Evolutionary conservation across 129 eudicot species (phyloP).

Genomic region (Lactuca sativa): DNA sequence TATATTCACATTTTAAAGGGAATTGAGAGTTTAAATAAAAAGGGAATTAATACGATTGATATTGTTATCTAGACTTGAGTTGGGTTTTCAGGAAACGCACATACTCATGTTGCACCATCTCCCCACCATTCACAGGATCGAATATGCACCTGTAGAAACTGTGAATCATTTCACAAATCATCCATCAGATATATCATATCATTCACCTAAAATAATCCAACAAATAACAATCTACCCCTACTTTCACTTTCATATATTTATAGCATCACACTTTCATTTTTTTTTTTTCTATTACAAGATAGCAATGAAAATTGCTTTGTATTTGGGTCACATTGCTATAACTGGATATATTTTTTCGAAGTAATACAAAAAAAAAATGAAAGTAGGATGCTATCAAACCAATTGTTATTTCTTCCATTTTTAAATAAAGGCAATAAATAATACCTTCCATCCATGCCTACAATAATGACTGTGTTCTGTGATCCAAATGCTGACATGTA

Average conservation of each 20-base stretch:
- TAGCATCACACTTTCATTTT: too few species aligned
- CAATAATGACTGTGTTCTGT: slow-evolving; percentile 65
- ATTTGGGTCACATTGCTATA: too few species aligned
- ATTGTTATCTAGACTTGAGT: slow-evolving; percentile 43
- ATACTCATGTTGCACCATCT: slow-evolving; percentile 85
- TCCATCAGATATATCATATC: slow-evolving; percentile 9
- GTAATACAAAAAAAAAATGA: too few species aligned
- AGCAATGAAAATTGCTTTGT: too few species aligned
- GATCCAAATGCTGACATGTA: slow-evolving; percentile 87
- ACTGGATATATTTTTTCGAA: too few species aligned
- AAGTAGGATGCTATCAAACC: too few species aligned
- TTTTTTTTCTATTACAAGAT: too few species aligned
- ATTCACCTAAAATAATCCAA: too few species aligned
- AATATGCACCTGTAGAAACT: slow-evolving; percentile 94
- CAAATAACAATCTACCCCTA: too few species aligned
- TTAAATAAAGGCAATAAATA: neutral
- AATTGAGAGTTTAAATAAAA: too few species aligned
- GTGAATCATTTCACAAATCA: slow-evolving; percentile 27
- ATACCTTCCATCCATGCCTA: slow-evolving; percentile 87
- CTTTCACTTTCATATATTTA: too few species aligned
- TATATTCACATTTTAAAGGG: slow-evolving; percentile 39
- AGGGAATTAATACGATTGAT: neutral
- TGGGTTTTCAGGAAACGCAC: slow-evolving; percentile 69
- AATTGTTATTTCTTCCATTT: neutral
- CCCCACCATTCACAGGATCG: slow-evolving; percentile 94